These are phyloP conservation scores for Achlya hypogyna DNA, from an alignment of 352 stramenopile genomes.

Conservation along the genomic window DNA sequence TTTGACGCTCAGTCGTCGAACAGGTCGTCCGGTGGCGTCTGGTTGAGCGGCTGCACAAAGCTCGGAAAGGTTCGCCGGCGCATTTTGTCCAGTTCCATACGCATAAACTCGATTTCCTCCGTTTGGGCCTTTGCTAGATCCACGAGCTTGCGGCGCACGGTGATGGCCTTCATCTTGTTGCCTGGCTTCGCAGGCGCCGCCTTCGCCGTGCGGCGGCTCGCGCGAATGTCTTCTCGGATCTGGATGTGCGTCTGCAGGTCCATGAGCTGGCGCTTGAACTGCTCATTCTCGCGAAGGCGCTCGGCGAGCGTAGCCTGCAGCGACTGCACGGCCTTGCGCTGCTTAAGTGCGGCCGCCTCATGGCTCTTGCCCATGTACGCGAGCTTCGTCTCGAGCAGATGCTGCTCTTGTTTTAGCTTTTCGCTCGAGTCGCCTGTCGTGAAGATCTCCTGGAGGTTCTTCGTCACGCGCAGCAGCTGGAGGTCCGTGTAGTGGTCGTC, in stretches of 20 bases:
- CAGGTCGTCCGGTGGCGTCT: conserved; percentile 6
- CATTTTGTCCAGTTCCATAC: conserved; percentile 85
- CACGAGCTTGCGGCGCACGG: conserved; percentile 79
- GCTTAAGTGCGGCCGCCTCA: conserved; percentile 51
- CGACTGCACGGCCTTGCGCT: conserved; percentile 36
- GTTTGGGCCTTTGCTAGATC: conserved; percentile 85
- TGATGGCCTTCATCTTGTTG: conserved; percentile 79
- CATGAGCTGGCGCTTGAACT: conserved; percentile 61
- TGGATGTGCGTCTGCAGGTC: conserved; percentile 78
- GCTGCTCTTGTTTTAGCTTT: conserved; percentile 67
- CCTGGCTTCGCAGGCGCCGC: not conserved
- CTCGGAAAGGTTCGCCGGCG: conserved; percentile 87
- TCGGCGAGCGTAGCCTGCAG: conserved; percentile 56
- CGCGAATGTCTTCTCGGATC: conserved; percentile 82
- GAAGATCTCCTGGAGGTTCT: conserved; percentile 87
- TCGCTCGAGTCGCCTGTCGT: conserved; percentile 69
- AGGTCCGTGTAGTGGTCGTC: conserved; percentile 90
- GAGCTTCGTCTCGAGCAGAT: conserved; percentile 67
- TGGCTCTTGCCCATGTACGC: conserved; percentile 51
- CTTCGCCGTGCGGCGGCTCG: conserved; percentile 39
- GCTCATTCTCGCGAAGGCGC: conserved; percentile 68
- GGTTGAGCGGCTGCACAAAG: conserved; percentile 38
- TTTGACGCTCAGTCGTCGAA: conserved; percentile 15
- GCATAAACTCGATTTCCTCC: conserved; percentile 85
- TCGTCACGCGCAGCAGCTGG: conserved; percentile 88